phyloP scores from a whole-genome alignment of 2,329 filamentous ascomycete species.

The Aureobasidium sp. region DNA sequence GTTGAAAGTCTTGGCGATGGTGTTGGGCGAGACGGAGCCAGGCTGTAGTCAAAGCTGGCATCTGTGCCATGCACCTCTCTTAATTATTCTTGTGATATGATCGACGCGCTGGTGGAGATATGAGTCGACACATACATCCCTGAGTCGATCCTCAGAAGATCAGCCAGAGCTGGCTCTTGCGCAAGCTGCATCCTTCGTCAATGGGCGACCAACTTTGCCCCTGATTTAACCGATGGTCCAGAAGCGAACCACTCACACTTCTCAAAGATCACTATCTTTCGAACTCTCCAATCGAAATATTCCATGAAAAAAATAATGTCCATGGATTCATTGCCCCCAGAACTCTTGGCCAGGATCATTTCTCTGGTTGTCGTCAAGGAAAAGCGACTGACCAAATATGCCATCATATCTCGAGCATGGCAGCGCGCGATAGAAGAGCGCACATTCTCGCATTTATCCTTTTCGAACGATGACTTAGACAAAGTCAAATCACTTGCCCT shows the following conservation, averaged over 20 bases:
- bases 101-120: background rate
- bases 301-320: background rate
- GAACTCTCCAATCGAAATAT: background rate
- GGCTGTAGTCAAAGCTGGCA: no score
- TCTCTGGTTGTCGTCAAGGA: background rate
- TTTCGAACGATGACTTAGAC: background rate
- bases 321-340: background rate
- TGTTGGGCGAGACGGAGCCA: no score
- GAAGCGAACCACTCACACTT: background rate
- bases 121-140: no score
- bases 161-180: background rate
- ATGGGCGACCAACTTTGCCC: background rate
- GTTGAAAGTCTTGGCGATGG: no score
- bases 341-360: background rate
- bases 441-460: background rate
- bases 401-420: constrained; percentile 7
- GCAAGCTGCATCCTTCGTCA: background rate
- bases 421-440: background rate
- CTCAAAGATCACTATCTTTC: background rate
- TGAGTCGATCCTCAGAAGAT: no score
- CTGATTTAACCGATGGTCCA: background rate
- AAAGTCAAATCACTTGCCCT: background rate
- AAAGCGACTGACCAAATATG: background rate
- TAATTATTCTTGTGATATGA: background rate
- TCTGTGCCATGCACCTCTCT: background rate